A percentile compares a stretch with the other conserved stretches of the same genome.
These are phyloP conservation scores for Takashimella tepidaria DNA, from an alignment of 1,284 basidiomycete genomes.

Conservation along the genomic window DNA sequence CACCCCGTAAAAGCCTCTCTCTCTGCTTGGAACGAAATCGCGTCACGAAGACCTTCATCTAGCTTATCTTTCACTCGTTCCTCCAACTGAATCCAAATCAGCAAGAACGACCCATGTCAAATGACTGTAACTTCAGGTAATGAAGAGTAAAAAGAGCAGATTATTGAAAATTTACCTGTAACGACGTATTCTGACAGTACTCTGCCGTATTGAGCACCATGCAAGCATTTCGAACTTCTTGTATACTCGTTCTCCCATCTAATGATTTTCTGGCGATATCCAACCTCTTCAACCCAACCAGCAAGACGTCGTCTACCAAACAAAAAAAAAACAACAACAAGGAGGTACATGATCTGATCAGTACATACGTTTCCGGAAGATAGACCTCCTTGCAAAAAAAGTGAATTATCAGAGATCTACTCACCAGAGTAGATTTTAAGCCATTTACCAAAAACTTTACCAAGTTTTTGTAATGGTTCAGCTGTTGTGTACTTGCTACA, in stretches of 20 bases:
- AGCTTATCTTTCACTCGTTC: constrained; percentile 83
- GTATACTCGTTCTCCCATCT: constrained; percentile 68
- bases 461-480: constrained; percentile 72
- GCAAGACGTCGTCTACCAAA: constrained; percentile 85
- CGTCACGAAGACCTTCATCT: constrained; percentile 65
- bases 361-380: neutral
- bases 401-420: constrained; percentile 24
- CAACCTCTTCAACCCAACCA: constrained; percentile 63
- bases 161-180: constrained; percentile 56
- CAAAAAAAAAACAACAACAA: too few relatives aligned
- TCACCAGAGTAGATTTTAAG: constrained; percentile 83
- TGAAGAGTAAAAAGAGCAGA: too few relatives aligned
- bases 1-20: constrained; percentile 83
- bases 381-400: constrained; percentile 4
- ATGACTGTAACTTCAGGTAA: too few relatives aligned
- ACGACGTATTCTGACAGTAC: constrained; percentile 88
- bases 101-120: neutral
- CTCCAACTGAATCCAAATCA: constrained; percentile 60
- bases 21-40: constrained; percentile 76
- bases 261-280: constrained; percentile 59
- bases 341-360: constrained; percentile 2
- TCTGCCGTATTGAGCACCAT: constrained; percentile 93
- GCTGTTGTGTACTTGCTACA: constrained; percentile 75
- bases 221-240: constrained; percentile 73
- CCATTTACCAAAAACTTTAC: constrained; percentile 84